Percentiles rank a stretch among this genome's conserved stretches.
Conservation (phyloP, 495 filamentous ascomycete species). For the Pseudotulostoma volvatum region DNA sequence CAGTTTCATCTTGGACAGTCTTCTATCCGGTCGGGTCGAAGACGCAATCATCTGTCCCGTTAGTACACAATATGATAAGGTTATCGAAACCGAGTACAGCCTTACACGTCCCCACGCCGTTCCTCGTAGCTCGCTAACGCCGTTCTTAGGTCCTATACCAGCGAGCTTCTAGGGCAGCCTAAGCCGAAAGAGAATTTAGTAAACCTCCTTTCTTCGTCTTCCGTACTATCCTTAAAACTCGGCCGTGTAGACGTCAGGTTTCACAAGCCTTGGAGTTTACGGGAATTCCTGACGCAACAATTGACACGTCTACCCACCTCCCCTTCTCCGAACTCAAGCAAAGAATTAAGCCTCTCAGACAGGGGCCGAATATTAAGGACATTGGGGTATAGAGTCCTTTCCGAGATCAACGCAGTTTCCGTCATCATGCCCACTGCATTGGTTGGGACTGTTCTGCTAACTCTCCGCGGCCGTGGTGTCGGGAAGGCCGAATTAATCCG, state of each 20-base stretch:
- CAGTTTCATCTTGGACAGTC: conserved; percentile 75
- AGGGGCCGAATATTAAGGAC: conserved; percentile 54
- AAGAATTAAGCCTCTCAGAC: conserved; percentile 31
- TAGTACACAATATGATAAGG: conserved; percentile 95
- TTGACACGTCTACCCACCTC: conserved; percentile 29
- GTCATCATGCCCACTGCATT: conserved; percentile 96
- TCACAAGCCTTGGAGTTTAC: conserved; percentile 84
- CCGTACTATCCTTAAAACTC: conserved; percentile 71
- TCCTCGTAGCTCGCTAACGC: conserved; percentile 4
- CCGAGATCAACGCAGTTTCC: conserved; percentile 87
- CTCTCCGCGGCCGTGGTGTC: conserved; percentile 79
- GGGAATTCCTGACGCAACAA: conserved; percentile 63
- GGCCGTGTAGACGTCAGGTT: conserved; percentile 92
- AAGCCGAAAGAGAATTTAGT: conserved; percentile 87
- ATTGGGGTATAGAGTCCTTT: conserved; percentile 77
- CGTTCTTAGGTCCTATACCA: conserved; percentile 56
- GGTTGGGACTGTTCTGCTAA: conserved; percentile 85
- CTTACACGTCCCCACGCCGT: background rate
- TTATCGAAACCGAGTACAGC: conserved; percentile 79
- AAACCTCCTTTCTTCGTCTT: conserved; percentile 77
- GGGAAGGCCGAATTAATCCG: conserved; percentile 73
- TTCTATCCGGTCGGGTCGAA: conserved; percentile 72
- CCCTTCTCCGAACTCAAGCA: conserved; percentile 15
- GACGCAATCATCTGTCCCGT: conserved; percentile 90
- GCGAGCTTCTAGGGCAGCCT: conserved; percentile 79